A percentile compares a stretch with the other conserved stretches of the same genome.
Conservation (phyloP, 345 rosid species). For the Kernera saxatilis region DNA sequence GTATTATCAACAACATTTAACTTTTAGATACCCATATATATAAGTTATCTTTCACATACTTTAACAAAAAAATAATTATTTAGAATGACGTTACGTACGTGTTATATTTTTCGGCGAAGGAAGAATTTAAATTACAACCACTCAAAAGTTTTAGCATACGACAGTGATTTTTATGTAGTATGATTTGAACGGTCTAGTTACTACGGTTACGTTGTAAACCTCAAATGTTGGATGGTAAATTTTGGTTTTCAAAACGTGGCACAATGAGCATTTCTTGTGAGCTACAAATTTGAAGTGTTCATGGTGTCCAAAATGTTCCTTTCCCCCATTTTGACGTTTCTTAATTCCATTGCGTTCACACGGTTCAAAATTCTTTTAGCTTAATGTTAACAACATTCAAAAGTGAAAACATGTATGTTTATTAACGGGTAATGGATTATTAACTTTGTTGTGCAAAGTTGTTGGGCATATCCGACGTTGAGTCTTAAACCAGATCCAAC, state of each 20-base stretch:
- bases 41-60: no score
- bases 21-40: no score
- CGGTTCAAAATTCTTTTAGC: not conserved
- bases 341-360: not conserved
- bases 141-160: not conserved
- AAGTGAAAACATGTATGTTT: no score
- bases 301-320: not conserved
- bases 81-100: no score
- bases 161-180: not conserved
- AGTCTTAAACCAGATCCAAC: not conserved
- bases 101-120: not conserved
- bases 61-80: no score
- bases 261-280: not conserved
- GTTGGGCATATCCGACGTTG: not conserved
- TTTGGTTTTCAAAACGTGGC: not conserved
- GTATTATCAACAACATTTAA: not conserved
- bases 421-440: no score
- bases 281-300: not conserved
- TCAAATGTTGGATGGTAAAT: not conserved
- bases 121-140: not conserved
- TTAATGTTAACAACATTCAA: not conserved
- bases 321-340: not conserved
- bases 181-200: not conserved
- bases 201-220: not conserved
- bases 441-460: not conserved